A percentile compares a stretch with the other conserved stretches of the same genome.
phyloP scores from a whole-genome alignment of 192 early-diverging fungal genomes.

The Pilobolus umbonatus region DNA sequence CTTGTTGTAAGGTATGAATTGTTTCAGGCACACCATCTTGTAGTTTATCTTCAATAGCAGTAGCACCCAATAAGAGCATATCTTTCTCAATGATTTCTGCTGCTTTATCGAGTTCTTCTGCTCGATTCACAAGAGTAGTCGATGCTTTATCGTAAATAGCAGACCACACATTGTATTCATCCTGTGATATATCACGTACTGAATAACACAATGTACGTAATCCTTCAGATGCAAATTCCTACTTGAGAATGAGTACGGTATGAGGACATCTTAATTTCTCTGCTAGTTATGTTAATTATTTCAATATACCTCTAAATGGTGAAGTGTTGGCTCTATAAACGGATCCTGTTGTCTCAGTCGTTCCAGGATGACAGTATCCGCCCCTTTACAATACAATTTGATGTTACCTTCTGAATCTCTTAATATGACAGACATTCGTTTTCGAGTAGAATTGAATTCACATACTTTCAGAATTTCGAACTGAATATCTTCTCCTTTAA shows the following conservation, averaged over 20 bases:
- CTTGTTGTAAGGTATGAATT: slow-evolving; percentile 85
- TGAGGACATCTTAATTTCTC: not conserved
- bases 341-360: slow-evolving; percentile 66
- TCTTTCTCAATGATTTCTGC: slow-evolving; percentile 91
- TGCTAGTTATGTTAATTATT: slow-evolving; percentile 1
- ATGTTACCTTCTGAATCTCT: slow-evolving; percentile 77
- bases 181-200: slow-evolving; percentile 72
- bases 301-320: slow-evolving; percentile 63
- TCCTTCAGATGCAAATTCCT: slow-evolving; percentile 81
- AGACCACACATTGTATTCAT: slow-evolving; percentile 81
- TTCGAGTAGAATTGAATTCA: slow-evolving; percentile 94
- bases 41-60: slow-evolving; percentile 94
- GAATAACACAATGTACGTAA: slow-evolving; percentile 90
- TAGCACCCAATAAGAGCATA: slow-evolving; percentile 82
- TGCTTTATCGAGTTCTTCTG: slow-evolving; percentile 73
- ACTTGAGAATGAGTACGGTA: not conserved
- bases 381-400: slow-evolving; percentile 90
- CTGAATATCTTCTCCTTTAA: slow-evolving; percentile 46
- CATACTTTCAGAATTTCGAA: slow-evolving; percentile 88
- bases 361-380: slow-evolving; percentile 92
- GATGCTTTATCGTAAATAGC: slow-evolving; percentile 74
- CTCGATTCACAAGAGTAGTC: slow-evolving; percentile 79
- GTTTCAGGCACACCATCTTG: slow-evolving; percentile 97
- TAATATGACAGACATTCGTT: slow-evolving; percentile 90
- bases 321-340: slow-evolving; percentile 60